phyloP scores from a whole-genome alignment of 805 yeast species.

The Monosporozyma solicola region DNA sequence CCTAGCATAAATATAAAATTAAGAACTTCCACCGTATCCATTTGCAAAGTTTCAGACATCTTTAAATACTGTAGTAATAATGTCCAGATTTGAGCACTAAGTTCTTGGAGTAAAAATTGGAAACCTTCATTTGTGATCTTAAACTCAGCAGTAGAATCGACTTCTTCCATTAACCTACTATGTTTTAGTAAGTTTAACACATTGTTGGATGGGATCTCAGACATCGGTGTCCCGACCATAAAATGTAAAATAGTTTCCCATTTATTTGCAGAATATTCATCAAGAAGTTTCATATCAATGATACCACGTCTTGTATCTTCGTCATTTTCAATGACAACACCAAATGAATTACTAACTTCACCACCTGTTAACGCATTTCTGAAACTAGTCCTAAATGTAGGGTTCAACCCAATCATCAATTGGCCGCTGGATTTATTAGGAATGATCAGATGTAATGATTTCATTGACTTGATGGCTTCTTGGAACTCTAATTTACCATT shows the following conservation, averaged over 20 bases:
- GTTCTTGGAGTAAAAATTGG: conserved; percentile 87
- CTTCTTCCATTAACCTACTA: conserved; percentile 81
- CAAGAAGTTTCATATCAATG: conserved; percentile 59
- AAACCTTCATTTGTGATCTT: conserved; percentile 86
- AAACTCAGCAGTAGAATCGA: conserved; percentile 33
- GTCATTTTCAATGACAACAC: conserved; percentile 51
- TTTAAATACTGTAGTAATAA: conserved; percentile 77
- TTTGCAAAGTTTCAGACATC: conserved; percentile 70
- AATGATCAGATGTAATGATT: conserved; percentile 62
- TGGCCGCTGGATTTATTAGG: conserved; percentile 23
- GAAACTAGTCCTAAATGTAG: conserved; percentile 66
- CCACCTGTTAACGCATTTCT: conserved; percentile 81
- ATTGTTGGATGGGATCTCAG: conserved; percentile 65
- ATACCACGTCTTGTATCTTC: conserved; percentile 36
- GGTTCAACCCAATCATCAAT: conserved; percentile 43
- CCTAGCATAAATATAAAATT: conserved; percentile 92
- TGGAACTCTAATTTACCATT: conserved; percentile 44
- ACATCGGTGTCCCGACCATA: conserved; percentile 89
- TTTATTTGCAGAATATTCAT: conserved; percentile 69
- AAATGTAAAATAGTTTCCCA: conserved; percentile 96
- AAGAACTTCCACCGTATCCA: conserved; percentile 94
- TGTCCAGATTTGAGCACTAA: conserved; percentile 92
- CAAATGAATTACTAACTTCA: conserved; percentile 59
- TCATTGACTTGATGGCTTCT: conserved; percentile 72
- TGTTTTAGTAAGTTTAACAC: conserved; percentile 68